Evolutionary conservation across 2,329 filamentous ascomycete genomes (phyloP), one percentile per base, ranked within the genome.

Genomic region (Colletotrichum sp.): DNA sequence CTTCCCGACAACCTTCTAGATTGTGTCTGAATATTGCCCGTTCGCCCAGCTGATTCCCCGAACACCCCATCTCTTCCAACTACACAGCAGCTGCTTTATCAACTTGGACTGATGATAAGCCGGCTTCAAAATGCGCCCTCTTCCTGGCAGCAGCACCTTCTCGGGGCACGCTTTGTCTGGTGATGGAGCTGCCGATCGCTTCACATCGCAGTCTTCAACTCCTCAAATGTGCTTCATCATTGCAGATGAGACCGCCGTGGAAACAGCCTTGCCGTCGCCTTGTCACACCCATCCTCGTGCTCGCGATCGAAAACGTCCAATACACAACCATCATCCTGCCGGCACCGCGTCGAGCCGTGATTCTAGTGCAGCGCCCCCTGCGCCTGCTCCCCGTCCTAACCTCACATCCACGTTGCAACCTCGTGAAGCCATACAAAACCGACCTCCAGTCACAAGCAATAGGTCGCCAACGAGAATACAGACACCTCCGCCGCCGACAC

Each of bases 171-270:
- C 52, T 60, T 71, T 39, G 30, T 64, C 68, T 4, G 60, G 60
- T 75, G 68, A 77, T 16, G 52, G 67, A 30, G 55, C 75, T 22
- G 62, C 64, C 30, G 72, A 76, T n/a, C 28, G 66, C 52, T 22
- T 75, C 24, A 55, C 66, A n/a, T 67, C 72, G 10, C 66, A 81
- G 57, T 80, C 79, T 70, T 79, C 82, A 62, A 82, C 79, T 77
- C 85, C 85, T 69, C 87, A 89, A 64, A 90, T 90, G 87, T 89
- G 87, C 69, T 90, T 88, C 77, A 86, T 89, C 77, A 80, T 91
- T 66, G 86, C 87, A 79, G 88, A 90, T 78, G 89, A 90, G 81
- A 85, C 87, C 62, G 83, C 86, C 13, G 82, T 90, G 75, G 86
- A 88, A 76, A 82, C 85, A 13, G 84, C 85, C 62, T 80, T 85